A percentile compares a stretch with the other conserved stretches of the same genome.
These are phyloP conservation scores for Neurospora tetrasperma DNA, from an alignment of 495 filamentous ascomycete species.

Conservation along the genomic window DNA sequence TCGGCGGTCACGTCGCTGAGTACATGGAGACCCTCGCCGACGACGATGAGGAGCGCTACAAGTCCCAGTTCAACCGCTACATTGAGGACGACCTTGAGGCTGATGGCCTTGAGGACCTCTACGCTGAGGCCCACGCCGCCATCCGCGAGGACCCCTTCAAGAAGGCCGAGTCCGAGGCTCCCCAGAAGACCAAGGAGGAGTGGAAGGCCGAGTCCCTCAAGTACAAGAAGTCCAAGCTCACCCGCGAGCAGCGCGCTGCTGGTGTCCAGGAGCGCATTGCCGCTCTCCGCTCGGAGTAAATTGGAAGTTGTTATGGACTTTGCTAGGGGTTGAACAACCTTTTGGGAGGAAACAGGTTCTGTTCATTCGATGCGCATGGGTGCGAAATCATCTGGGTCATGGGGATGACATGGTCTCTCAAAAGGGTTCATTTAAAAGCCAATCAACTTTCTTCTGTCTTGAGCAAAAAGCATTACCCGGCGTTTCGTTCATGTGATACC, in stretches of 20 bases:
- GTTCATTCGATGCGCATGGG: not conserved
- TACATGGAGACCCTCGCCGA: slow-evolving; percentile 99
- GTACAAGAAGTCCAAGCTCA: slow-evolving; percentile 66
- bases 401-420: not conserved
- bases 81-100: slow-evolving; percentile 94
- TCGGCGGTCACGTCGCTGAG: slow-evolving; percentile 94
- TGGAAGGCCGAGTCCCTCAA: slow-evolving; percentile 95
- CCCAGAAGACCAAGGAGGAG: slow-evolving; percentile 91
- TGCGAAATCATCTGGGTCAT: not conserved
- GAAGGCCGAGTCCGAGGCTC: slow-evolving; percentile 67
- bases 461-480: not conserved
- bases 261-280: slow-evolving; percentile 83
- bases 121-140: slow-evolving; percentile 84
- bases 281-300: slow-evolving; percentile 46
- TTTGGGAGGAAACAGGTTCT: not conserved
- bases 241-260: slow-evolving; percentile 65
- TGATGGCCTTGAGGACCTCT: slow-evolving; percentile 94
- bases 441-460: slow-evolving; percentile 16
- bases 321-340: slow-evolving; percentile 15
- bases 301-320: slow-evolving; percentile 2
- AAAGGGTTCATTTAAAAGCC: slow-evolving; percentile 21
- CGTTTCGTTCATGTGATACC: not conserved
- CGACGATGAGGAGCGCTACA: slow-evolving; percentile 99
- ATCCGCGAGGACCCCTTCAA: slow-evolving; percentile 98
- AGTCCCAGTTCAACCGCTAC: slow-evolving; percentile 94